Conservation (phyloP, 202 grass and related monocot genomes). For the Zoysia matrella region DNA sequence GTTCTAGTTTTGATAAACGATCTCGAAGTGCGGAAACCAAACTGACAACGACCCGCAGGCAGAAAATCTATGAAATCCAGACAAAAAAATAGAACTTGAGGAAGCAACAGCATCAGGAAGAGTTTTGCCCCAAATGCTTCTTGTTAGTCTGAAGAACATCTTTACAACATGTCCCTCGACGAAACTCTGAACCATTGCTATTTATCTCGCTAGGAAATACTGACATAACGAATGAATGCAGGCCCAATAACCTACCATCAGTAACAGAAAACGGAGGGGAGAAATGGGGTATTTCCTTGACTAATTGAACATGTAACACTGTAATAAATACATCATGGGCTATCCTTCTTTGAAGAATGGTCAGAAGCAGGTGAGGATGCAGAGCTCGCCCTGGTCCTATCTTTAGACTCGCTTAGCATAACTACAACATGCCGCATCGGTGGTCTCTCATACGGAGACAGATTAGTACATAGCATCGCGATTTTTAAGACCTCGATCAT, state of each 20-base stretch:
- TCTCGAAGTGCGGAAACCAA: neutral
- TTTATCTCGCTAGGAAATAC: conserved; percentile 40
- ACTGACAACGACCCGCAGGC: neutral
- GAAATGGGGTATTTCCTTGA: conserved; percentile 44
- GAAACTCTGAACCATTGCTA: conserved; percentile 21
- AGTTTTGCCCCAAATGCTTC: neutral
- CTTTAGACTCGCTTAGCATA: conserved; percentile 92
- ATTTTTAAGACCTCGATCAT: conserved; percentile 97
- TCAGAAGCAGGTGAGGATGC: conserved; percentile 71
- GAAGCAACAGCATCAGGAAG: conserved; percentile 1
- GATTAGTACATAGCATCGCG: conserved; percentile 84
- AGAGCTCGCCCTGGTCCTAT: conserved; percentile 65
- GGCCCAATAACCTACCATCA: conserved; percentile 38
- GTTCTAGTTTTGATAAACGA: neutral
- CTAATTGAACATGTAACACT: conserved; percentile 33
- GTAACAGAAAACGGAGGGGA: conserved; percentile 28
- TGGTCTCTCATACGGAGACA: conserved; percentile 85
- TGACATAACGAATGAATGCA: conserved; percentile 51
- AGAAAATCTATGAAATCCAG: neutral
- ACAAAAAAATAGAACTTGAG: neutral
- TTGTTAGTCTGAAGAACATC: neutral
- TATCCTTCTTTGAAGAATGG: conserved; percentile 74
- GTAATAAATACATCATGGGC: conserved; percentile 58
- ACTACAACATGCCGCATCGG: conserved; percentile 95
- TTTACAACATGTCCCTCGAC: conserved; percentile 6